A percentile compares a stretch with the other conserved stretches of the same genome.
Evolutionary conservation across 257 asterid genomes (phyloP).

Genomic region (Apocynum venetum): DNA sequence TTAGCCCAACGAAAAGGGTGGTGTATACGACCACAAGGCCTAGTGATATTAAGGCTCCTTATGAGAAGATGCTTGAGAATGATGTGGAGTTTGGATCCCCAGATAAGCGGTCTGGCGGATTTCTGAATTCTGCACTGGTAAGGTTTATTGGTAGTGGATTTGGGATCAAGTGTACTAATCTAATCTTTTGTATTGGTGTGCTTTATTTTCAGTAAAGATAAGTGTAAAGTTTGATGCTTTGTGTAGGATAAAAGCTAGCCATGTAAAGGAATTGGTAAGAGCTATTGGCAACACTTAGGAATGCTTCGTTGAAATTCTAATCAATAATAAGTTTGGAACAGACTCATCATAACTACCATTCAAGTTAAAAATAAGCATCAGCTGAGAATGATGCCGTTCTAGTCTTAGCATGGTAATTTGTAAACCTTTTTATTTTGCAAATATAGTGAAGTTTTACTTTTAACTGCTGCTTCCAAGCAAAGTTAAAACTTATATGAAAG

Average conservation of each 20-base stretch:
- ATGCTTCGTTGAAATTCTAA: neutral
- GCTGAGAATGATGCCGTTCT: neutral
- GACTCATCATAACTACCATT: neutral
- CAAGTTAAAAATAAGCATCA: neutral
- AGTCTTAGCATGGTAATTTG: neutral
- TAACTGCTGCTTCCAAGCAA: neutral
- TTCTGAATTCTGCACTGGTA: constrained; percentile 93
- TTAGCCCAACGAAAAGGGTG: constrained; percentile 66
- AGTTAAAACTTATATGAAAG: neutral
- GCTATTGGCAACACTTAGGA: neutral
- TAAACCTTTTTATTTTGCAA: neutral
- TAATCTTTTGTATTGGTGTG: neutral
- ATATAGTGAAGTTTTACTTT: neutral
- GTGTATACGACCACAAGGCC: constrained; percentile 91
- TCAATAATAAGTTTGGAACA: neutral
- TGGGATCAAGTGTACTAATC: neutral
- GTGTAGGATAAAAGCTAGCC: neutral
- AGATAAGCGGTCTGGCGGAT: constrained; percentile 95
- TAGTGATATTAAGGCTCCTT: constrained; percentile 79
- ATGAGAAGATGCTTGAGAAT: constrained; percentile 93
- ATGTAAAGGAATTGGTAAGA: neutral
- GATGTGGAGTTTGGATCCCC: constrained; percentile 97
- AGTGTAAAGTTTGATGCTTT: neutral
- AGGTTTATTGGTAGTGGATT: constrained; percentile 31
- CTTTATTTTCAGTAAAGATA: neutral